Percentiles rank a stretch among this genome's conserved stretches.
Conservation (phyloP, 2,329 filamentous ascomycete genomes). For the Boeremia exigua region DNA sequence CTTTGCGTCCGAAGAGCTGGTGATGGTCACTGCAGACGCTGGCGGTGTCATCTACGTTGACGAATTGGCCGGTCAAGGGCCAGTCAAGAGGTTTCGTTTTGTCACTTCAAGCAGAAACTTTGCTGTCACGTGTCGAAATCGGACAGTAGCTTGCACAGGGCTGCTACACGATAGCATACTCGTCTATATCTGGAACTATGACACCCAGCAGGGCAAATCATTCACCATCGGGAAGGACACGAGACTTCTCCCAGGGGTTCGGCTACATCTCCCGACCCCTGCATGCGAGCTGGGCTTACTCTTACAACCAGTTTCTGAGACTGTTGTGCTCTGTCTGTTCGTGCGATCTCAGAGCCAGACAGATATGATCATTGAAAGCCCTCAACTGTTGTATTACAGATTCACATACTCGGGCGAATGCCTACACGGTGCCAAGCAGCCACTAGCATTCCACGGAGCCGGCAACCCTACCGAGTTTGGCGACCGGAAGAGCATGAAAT, state of each 20-base stretch:
- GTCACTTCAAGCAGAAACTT: slow-evolving; percentile 5
- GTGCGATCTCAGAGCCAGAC: background rate
- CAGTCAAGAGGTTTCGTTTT: slow-evolving; percentile 31
- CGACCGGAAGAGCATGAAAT: background rate
- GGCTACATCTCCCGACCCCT: background rate
- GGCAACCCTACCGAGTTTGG: background rate
- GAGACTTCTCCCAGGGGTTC: background rate
- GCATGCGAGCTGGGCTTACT: background rate
- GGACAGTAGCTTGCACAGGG: slow-evolving; percentile 32
- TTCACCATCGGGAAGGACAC: slow-evolving; percentile 23
- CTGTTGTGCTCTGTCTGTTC: slow-evolving; percentile 12
- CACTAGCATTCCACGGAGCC: background rate
- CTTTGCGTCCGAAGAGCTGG: slow-evolving; percentile 31
- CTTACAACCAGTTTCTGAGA: slow-evolving; percentile 20
- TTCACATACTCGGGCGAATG: slow-evolving; percentile 24
- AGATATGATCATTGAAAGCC: background rate
- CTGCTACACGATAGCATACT: background rate
- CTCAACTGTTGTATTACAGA: background rate
- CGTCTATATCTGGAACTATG: slow-evolving; percentile 40
- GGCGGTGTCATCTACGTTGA: slow-evolving; percentile 24
- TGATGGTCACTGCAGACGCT: slow-evolving; percentile 26
- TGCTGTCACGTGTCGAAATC: slow-evolving; percentile 24
- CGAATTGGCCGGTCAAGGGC: slow-evolving; percentile 18
- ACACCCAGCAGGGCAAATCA: slow-evolving; percentile 29
- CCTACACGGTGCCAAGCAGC: background rate